Conservation (phyloP, 225 moss, liverwort and hornwort species). For the Takakia lepidozioides region DNA sequence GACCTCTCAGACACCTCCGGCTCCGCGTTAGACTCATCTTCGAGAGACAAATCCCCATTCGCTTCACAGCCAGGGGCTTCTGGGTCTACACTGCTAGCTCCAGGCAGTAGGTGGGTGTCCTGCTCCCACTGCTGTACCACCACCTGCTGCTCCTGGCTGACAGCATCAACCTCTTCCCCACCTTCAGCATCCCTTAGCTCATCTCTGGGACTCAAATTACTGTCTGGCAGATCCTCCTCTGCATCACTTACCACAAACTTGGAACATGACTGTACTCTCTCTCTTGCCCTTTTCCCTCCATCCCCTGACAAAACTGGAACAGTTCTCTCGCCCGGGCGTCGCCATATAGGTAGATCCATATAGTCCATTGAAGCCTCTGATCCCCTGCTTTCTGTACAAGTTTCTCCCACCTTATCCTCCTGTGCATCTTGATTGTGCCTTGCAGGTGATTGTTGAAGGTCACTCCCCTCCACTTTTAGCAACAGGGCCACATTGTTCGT, state of each 20-base stretch:
- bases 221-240: background rate
- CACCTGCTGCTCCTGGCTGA: too few species aligned
- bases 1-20: background rate
- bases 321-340: too few species aligned
- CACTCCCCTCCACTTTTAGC: too few species aligned
- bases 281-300: background rate
- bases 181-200: background rate
- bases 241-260: background rate
- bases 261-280: background rate
- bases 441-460: too few species aligned
- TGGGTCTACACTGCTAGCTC: background rate
- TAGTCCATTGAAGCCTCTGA: constrained; percentile 9
- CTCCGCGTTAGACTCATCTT: constrained; percentile 3
- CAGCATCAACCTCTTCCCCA: too few species aligned
- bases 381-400: constrained; percentile 7
- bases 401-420: constrained; percentile 4
- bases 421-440: too few species aligned
- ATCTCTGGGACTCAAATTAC: background rate
- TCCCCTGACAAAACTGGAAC: too few species aligned
- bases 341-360: constrained; percentile 3
- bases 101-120: too few species aligned
- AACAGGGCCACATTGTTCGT: too few species aligned
- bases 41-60: background rate
- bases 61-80: background rate
- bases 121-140: too few species aligned